phyloP scores from a whole-genome alignment of 2,329 filamentous ascomycete species.

The Pseudogymnoascus sp. region DNA sequence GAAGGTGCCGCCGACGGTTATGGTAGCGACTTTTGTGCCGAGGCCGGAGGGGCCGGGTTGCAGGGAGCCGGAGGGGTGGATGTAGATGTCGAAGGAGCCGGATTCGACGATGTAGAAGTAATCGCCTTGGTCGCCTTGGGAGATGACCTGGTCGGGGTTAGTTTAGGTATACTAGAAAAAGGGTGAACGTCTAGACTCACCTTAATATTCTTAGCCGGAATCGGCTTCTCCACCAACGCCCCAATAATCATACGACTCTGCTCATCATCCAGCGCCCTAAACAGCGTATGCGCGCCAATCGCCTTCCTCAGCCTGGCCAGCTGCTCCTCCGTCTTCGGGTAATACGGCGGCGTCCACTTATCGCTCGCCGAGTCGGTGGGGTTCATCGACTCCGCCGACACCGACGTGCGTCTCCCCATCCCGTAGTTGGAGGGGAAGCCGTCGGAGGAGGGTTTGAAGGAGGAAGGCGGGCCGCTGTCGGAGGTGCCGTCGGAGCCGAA shows the following conservation, averaged over 20 bases:
- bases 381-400: slow-evolving; percentile 93
- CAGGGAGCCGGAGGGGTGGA: slow-evolving; percentile 68
- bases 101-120: slow-evolving; percentile 97
- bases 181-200: slow-evolving; percentile 31
- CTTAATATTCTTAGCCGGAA: slow-evolving; percentile 80
- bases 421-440: slow-evolving; percentile 90
- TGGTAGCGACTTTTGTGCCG: slow-evolving; percentile 72
- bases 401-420: slow-evolving; percentile 84
- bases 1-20: slow-evolving; percentile 85
- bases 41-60: slow-evolving; percentile 76
- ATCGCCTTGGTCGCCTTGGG: slow-evolving; percentile 90
- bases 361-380: slow-evolving; percentile 75
- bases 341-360: slow-evolving; percentile 82
- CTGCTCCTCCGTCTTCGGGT: slow-evolving; percentile 78
- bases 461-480: slow-evolving; percentile 36
- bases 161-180: too few species aligned
- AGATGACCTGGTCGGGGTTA: slow-evolving; percentile 94
- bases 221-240: slow-evolving; percentile 87
- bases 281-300: slow-evolving; percentile 86
- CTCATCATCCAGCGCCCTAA: slow-evolving; percentile 90
- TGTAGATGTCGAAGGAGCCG: slow-evolving; percentile 83
- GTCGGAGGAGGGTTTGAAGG: slow-evolving; percentile 41
- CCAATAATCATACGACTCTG: slow-evolving; percentile 81
- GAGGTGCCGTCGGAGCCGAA: slow-evolving; percentile 41
- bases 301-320: slow-evolving; percentile 68